Evolutionary conservation across 2,329 filamentous ascomycete genomes (phyloP), one percentile per base, ranked within the genome.

Genomic region (Aspergillus amoenus): DNA sequence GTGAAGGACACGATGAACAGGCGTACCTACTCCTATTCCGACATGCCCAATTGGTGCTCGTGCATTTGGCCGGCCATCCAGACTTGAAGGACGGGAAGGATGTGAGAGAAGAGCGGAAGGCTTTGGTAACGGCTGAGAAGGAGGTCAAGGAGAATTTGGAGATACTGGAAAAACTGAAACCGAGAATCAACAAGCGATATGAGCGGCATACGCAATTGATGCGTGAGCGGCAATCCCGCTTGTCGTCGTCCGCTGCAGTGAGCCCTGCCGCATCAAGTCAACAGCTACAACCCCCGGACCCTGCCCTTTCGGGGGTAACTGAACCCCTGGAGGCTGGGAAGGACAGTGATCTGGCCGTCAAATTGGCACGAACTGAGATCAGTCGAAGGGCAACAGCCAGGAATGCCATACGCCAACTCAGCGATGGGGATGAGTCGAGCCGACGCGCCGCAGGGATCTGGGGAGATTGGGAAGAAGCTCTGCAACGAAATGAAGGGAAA

Each of bases 11-110:
- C 74, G 86, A 91, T 62, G 86, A 92, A 66, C 89, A 94, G 69
- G 90, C 93, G 4, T 99, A 96, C 73, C 83, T 97, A 54, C 86
- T 97, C 58, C 84, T 96, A n/a, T 91, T 94, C 71, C 87, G 94
- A 65, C 92, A 96, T 76, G 91, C 91, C 9, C 83, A 88, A 52
- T 85, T 99, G n/a, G 84, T 96, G 22, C 79, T 96, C 27, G 84
- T 91, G 6, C 83, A 88, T 53, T 80, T 99, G 8, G 82, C 84
- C 0, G 82, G 79, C 1, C 94, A 97, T 66, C 92, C 93, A 1
- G 86, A 94, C 55, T 85, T 85, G 45, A 88, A 84, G 64, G 82
- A 85, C 7, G 81, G 84, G 9, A 84, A 88, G 37, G 82, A 83
- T 62, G 80, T 79, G 55, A 73, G 74, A 52, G 79, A 88, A 37